Evolutionary conservation across 2,329 filamentous ascomycete species (phyloP).

Genomic region (Endothia cerciana): DNA sequence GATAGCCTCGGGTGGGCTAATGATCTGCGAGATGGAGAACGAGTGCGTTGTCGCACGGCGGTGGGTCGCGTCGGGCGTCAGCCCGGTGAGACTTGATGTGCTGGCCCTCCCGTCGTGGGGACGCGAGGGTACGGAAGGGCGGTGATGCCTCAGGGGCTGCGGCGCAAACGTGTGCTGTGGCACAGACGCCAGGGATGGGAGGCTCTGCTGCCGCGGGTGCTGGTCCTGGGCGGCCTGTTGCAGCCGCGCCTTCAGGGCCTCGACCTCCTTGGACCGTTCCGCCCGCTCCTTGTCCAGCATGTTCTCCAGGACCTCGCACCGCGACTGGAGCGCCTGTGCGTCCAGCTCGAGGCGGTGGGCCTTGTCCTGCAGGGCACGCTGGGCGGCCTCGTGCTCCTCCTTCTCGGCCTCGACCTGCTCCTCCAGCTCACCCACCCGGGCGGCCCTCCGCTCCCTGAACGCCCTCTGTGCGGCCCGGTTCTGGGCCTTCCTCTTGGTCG

Average conservation of each 20-base stretch:
- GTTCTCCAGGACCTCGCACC: constrained; percentile 65
- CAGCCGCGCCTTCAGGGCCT: constrained; percentile 22
- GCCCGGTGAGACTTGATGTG: constrained; percentile 26
- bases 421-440: constrained; percentile 77
- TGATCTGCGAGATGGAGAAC: constrained; percentile 62
- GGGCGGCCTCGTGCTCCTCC: constrained; percentile 59
- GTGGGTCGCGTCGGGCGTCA: constrained; percentile 27
- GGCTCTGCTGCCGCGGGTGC: constrained; percentile 27
- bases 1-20: constrained; percentile 55
- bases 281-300: constrained; percentile 63
- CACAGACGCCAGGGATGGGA: constrained; percentile 27
- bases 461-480: constrained; percentile 90
- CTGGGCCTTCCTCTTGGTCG: constrained; percentile 91
- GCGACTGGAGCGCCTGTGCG: constrained; percentile 65
- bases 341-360: constrained; percentile 65
- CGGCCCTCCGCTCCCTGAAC: constrained; percentile 85
- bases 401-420: constrained; percentile 67
- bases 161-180: constrained; percentile 24
- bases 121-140: constrained; percentile 28
- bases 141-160: constrained; percentile 27
- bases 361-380: constrained; percentile 61
- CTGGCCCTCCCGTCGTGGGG: constrained; percentile 22
- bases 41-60: constrained; percentile 35
- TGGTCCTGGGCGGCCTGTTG: constrained; percentile 26
- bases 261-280: constrained; percentile 41